Conservation (phyloP, 257 asterid genomes). For the Capsicum rhomboideum region DNA sequence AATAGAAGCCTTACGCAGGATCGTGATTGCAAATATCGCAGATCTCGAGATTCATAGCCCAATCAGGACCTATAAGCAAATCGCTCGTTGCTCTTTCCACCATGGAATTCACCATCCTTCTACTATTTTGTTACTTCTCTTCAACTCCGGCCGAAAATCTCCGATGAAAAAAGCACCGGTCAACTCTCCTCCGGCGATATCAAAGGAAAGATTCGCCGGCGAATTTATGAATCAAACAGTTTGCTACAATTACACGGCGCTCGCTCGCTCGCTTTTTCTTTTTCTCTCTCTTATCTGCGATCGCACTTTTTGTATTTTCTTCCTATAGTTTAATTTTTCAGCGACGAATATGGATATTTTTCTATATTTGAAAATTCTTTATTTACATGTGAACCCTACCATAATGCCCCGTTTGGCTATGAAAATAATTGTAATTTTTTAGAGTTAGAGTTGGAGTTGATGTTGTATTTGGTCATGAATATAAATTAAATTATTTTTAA, state of each 20-base stretch:
- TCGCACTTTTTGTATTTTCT: background rate
- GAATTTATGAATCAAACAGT: background rate
- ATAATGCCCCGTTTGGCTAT: too few relatives aligned
- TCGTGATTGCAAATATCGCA: slow-evolving; percentile 94
- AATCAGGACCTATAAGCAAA: slow-evolving; percentile 98
- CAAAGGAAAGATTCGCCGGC: background rate
- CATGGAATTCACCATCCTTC: slow-evolving; percentile 75
- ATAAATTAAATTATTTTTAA: too few relatives aligned
- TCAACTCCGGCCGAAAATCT: background rate
- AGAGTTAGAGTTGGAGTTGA: too few relatives aligned
- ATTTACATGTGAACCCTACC: background rate
- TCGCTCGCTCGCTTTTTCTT: background rate
- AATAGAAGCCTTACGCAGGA: slow-evolving; percentile 61
- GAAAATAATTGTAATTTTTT: too few relatives aligned
- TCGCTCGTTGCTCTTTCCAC: slow-evolving; percentile 96
- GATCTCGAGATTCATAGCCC: slow-evolving; percentile 99
- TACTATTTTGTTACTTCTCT: slow-evolving; percentile 7
- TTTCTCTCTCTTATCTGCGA: background rate
- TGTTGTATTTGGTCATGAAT: too few relatives aligned
- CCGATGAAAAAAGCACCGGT: background rate
- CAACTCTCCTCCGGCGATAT: slow-evolving; percentile 14
- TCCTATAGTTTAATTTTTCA: background rate
- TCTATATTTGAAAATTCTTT: background rate
- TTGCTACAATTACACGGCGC: background rate
- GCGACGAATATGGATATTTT: background rate